phyloP scores from a whole-genome alignment of 257 asterid genomes.

The Apocynum venetum region DNA sequence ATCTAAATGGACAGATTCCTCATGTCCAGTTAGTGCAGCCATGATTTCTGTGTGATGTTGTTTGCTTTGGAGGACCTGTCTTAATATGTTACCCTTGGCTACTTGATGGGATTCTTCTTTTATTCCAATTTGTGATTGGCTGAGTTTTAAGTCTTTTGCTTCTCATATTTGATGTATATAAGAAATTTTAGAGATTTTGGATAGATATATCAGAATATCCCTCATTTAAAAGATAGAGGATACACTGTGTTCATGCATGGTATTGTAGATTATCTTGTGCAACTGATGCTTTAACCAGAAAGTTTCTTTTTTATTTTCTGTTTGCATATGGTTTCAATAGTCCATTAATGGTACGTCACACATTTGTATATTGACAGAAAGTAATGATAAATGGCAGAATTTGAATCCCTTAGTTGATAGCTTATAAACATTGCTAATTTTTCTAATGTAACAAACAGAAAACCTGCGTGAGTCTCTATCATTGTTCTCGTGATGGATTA shows the following conservation, averaged over 20 bases:
- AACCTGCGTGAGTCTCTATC: background rate
- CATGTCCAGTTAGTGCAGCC: conserved; percentile 73
- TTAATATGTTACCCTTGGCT: background rate
- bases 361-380: background rate
- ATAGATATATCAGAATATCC: background rate
- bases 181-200: background rate
- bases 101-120: too few species aligned
- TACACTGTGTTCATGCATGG: background rate
- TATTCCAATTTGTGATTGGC: background rate
- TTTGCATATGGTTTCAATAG: background rate
- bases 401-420: background rate
- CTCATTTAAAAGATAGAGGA: background rate
- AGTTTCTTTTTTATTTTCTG: background rate
- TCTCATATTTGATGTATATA: background rate
- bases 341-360: background rate
- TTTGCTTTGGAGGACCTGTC: background rate
- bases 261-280: background rate
- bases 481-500: too few species aligned
- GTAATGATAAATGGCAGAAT: background rate
- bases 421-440: background rate
- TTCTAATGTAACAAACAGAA: background rate
- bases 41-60: background rate
- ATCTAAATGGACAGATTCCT: conserved; percentile 97
- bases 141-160: background rate
- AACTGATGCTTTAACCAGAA: background rate